Evolutionary conservation across 805 yeast genomes (phyloP), one percentile per base, ranked within the genome.

Genomic region (Saccharomycopsis sp.): DNA sequence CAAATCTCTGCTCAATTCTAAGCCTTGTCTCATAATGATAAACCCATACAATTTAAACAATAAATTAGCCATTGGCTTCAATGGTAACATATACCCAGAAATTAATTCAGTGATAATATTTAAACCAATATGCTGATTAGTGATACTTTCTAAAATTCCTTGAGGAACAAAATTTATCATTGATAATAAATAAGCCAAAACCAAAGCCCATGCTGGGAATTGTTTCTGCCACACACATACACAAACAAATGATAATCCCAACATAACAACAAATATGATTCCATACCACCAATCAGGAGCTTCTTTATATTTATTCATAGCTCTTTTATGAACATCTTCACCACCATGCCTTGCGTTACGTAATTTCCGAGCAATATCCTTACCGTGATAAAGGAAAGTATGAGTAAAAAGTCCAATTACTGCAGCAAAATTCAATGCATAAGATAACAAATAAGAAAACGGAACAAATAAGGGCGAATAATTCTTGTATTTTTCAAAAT

Each of bases 261-360:
- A 60, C 2, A 66, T 51, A 6, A 77, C 63, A 22, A 79, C 65
- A 11, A 64, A 51, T n/a, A 75, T 45, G 33, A 73, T 56, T 16
- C 68, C 61, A 51, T 72, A 81, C 85, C 87, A 80, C 79, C 81
- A 77, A 52, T 78, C 83, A 1, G 94, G 93, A 17, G 79, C 85
- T 51, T 81, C 87, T 31, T 70, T 70, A 59, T 81, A 81, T 44
- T 60, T 64, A 37, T 53, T 56, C 77, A 75, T 76, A 54, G 76
- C 65, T 54, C 80, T 66, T 56, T 62, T 65, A 56, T 75, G 79
- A 35, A 63, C 56, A 43, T 63, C 72, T 29, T 47, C 48, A 19
- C 51, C 48, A 22, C 48, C 78, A 42, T 51, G 64, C 51, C 60
- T 77, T 57, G 75, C 77, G 50, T 67, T 65, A 39, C 56, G 56